A percentile compares a stretch with the other conserved stretches of the same genome.
phyloP scores from a whole-genome alignment of 176 grass and related monocot species.

The Elymus sibiricus region DNA sequence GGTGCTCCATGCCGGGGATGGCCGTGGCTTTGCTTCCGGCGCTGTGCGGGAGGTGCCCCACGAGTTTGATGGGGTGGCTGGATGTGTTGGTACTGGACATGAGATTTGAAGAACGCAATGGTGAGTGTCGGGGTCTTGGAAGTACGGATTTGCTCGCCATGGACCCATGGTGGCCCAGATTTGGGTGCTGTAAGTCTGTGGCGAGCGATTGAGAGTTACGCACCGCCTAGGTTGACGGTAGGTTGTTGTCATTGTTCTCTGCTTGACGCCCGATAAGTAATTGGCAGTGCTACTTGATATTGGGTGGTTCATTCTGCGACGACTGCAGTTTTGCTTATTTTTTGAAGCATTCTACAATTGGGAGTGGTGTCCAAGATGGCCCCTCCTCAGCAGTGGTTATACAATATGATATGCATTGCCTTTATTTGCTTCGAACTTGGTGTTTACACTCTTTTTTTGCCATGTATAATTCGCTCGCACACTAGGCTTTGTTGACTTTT shows the following conservation, averaged over 20 bases:
- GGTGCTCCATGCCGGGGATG: neutral
- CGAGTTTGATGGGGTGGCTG: constrained; percentile 13
- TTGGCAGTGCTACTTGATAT: neutral
- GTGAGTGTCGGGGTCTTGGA: neutral
- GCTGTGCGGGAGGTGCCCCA: neutral
- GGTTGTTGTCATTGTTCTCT: neutral
- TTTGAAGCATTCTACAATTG: neutral
- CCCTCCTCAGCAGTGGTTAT: neutral
- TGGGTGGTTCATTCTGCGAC: constrained; percentile 6
- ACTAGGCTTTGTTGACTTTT: neutral
- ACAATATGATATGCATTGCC: constrained; percentile 11
- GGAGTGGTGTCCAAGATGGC: constrained; percentile 1
- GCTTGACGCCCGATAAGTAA: neutral
- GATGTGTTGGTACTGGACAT: neutral
- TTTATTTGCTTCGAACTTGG: constrained; percentile 16
- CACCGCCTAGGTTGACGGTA: neutral
- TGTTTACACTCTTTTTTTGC: neutral
- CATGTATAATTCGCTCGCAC: neutral
- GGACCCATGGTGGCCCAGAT: neutral
- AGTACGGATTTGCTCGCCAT: neutral
- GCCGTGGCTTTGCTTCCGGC: neutral
- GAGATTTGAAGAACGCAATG: constrained; percentile 11
- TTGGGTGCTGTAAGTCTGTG: neutral
- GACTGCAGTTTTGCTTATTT: constrained; percentile 8
- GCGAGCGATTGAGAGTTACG: neutral